A percentile compares a stretch with the other conserved stretches of the same genome.
phyloP scores from a whole-genome alignment of 1,139 yeast genomes.

The Yamadazyma kanchanaburiensis region DNA sequence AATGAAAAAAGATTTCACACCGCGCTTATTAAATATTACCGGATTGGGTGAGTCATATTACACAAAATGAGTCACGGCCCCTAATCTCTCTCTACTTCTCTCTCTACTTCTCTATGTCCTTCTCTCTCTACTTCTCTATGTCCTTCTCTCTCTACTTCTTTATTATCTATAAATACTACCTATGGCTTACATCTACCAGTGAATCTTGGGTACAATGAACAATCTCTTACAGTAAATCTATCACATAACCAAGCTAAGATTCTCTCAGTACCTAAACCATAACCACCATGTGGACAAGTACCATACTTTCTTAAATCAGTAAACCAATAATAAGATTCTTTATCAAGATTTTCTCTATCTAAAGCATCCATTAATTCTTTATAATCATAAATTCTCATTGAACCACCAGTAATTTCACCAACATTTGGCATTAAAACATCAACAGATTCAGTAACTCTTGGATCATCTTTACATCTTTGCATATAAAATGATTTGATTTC shows the following conservation, averaged over 20 bases:
- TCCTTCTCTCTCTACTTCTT: no score
- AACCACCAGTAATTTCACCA: constrained; percentile 98
- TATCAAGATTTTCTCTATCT: constrained; percentile 85
- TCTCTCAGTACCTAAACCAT: constrained; percentile 97
- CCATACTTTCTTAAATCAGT: constrained; percentile 95
- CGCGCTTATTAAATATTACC: constrained; percentile 25
- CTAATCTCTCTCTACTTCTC: neutral
- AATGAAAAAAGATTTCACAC: constrained; percentile 22
- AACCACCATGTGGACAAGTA: constrained; percentile 98
- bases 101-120: neutral
- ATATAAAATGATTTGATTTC: constrained; percentile 97
- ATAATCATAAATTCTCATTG: constrained; percentile 87
- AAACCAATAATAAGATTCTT: constrained; percentile 89
- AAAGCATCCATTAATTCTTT: constrained; percentile 87
- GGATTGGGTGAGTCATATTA: constrained; percentile 4
- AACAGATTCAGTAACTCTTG: constrained; percentile 94
- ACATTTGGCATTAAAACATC: constrained; percentile 98
- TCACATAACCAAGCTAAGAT: constrained; percentile 97
- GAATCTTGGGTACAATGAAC: constrained; percentile 96
- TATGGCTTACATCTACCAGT: constrained; percentile 97
- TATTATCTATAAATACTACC: constrained; percentile 1
- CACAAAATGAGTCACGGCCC: neutral
- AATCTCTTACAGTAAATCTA: constrained; percentile 96
- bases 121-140: neutral
- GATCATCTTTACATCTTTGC: constrained; percentile 89